These are phyloP conservation scores for Penicillium frequentans DNA, from an alignment of 2,329 filamentous ascomycete species.

Conservation along the genomic window DNA sequence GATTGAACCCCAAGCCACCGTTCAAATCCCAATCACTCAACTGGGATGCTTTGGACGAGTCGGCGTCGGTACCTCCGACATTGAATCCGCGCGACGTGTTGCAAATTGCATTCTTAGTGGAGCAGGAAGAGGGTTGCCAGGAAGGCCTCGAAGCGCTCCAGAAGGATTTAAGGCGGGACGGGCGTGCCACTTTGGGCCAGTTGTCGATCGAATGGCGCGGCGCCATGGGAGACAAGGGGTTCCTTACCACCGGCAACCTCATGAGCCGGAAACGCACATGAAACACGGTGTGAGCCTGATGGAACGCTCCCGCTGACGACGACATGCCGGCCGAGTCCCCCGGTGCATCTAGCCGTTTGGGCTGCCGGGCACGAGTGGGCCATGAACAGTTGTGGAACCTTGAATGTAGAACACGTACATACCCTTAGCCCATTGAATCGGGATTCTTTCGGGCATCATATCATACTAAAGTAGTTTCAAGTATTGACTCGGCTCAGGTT, in stretches of 20 bases:
- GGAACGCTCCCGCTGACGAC: conserved; percentile 5
- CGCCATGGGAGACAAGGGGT: conserved; percentile 85
- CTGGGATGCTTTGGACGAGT: conserved; percentile 49
- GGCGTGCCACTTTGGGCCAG: conserved; percentile 70
- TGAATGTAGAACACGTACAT: background rate
- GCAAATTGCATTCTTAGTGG: conserved; percentile 64
- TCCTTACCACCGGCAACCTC: conserved; percentile 81
- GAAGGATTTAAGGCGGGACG: conserved; percentile 50
- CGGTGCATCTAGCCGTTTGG: conserved; percentile 15
- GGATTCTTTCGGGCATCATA: background rate
- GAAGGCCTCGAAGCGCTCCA: conserved; percentile 53
- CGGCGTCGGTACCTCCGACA: conserved; percentile 42
- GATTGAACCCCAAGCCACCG: conserved; percentile 52
- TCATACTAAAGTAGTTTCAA: background rate
- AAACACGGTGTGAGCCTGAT: conserved; percentile 18
- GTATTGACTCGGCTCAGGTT: background rate
- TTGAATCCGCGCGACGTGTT: conserved; percentile 63
- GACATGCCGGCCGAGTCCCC: conserved; percentile 8
- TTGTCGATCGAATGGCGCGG: conserved; percentile 85
- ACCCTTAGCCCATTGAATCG: background rate
- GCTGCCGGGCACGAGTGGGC: conserved; percentile 13
- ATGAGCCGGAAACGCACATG: conserved; percentile 44
- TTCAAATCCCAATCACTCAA: conserved; percentile 57
- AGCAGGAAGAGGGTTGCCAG: conserved; percentile 52
- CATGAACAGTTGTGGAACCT: background rate